A percentile compares a stretch with the other conserved stretches of the same genome.
phyloP scores from a whole-genome alignment of 1,284 basidiomycete genomes.

The Mycena citricolor region DNA sequence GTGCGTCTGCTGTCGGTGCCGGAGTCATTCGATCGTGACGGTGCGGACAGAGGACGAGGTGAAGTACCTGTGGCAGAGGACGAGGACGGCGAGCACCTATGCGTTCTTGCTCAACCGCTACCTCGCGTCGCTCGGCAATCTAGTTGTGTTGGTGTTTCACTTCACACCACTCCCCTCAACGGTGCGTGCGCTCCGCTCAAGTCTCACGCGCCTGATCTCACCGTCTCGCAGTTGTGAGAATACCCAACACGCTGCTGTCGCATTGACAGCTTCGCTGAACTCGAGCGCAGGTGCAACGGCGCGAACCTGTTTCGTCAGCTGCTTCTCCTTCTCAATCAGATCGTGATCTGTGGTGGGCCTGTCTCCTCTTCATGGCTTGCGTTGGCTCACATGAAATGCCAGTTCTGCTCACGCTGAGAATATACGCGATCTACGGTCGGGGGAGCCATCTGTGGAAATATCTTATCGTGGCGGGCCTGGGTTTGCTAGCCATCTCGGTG shows the following conservation, averaged over 20 bases:
- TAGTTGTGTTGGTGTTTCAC: conserved; percentile 32
- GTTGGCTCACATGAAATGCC: not conserved
- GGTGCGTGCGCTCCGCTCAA: conserved; percentile 21
- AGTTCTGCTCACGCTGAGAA: conserved; percentile 41
- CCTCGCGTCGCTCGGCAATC: conserved; percentile 38
- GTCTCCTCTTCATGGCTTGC: not conserved
- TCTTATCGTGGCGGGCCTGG: conserved; percentile 1
- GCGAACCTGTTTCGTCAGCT: conserved; percentile 38
- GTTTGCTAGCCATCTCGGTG: not conserved
- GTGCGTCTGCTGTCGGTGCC: conserved; percentile 23
- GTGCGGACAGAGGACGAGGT: conserved; percentile 36
- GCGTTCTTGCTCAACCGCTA: conserved; percentile 48
- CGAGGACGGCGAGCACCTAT: conserved; percentile 35
- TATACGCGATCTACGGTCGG: conserved; percentile 41
- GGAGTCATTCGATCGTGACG: not conserved
- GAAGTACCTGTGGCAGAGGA: conserved; percentile 40
- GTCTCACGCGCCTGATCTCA: not conserved
- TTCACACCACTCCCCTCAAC: conserved; percentile 28
- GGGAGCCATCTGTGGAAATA: conserved; percentile 1
- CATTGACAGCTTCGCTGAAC: conserved; percentile 5
- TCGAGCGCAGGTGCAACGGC: conserved; percentile 28
- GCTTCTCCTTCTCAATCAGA: conserved; percentile 40
- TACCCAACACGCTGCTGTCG: not conserved
- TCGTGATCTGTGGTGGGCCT: conserved; percentile 39
- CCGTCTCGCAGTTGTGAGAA: conserved; percentile 4